These are phyloP conservation scores for Musa itinerans DNA, from an alignment of 176 grass and related monocot genomes.

Conservation along the genomic window DNA sequence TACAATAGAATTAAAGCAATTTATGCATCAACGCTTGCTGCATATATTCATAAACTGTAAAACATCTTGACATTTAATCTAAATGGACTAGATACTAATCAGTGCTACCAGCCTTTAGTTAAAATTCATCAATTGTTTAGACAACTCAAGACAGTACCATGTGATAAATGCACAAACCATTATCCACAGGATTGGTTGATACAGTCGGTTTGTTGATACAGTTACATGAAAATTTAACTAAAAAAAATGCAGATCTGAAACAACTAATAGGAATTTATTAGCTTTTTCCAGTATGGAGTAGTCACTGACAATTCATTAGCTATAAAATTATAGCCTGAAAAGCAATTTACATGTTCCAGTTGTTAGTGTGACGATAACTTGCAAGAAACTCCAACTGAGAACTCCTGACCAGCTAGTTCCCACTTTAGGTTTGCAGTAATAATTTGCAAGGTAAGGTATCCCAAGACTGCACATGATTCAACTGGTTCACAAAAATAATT, in stretches of 20 bases:
- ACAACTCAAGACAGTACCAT: too few species aligned
- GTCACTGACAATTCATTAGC: neutral
- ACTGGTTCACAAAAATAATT: neutral
- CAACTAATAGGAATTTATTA: too few species aligned
- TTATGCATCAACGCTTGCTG: neutral
- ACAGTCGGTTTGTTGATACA: too few species aligned
- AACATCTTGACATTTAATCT: neutral
- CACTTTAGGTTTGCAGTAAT: neutral
- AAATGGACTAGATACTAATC: neutral
- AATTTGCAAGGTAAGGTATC: neutral
- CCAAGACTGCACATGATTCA: neutral
- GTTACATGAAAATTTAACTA: too few species aligned
- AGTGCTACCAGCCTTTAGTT: too few species aligned
- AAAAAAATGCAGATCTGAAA: too few species aligned
- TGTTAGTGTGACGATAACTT: neutral
- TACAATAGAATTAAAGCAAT: constrained; percentile 27
- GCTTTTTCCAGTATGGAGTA: too few species aligned
- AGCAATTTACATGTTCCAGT: too few species aligned
- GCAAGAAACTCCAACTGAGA: neutral
- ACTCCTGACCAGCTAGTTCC: neutral
- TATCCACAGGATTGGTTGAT: too few species aligned
- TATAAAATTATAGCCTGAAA: neutral
- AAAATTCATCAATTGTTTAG: too few species aligned
- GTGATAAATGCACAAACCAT: too few species aligned
- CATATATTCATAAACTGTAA: neutral